Evolutionary conservation across 257 asterid species (phyloP).

Genomic region (Plantago elongata): DNA sequence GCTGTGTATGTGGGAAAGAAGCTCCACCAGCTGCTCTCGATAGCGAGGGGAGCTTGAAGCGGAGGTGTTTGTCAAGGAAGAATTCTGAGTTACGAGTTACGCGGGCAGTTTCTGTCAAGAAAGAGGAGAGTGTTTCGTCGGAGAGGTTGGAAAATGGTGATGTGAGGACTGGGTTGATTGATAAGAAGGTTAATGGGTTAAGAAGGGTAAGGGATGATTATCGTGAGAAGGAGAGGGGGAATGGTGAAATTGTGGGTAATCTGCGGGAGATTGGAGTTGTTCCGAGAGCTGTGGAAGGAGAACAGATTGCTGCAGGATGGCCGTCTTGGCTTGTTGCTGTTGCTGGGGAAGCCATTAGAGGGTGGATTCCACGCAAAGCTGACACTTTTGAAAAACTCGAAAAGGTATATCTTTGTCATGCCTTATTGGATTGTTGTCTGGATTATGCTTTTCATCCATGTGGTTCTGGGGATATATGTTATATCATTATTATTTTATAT

Average conservation of each 20-base stretch:
- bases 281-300: conserved; percentile 58
- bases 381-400: conserved; percentile 50
- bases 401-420: conserved; percentile 30
- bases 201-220: conserved; percentile 65
- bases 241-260: conserved; percentile 30
- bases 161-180: conserved; percentile 42
- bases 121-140: conserved; percentile 52
- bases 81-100: conserved; percentile 44
- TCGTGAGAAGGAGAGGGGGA: conserved; percentile 41
- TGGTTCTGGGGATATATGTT: neutral
- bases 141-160: conserved; percentile 42
- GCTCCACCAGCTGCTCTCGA: conserved; percentile 47
- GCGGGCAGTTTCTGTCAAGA: conserved; percentile 42
- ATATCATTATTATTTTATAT: neutral
- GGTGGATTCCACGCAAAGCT: conserved; percentile 59
- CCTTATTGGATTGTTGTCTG: conserved; percentile 5
- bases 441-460: neutral
- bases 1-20: conserved; percentile 71
- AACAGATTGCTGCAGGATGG: conserved; percentile 72
- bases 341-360: conserved; percentile 61
- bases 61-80: conserved; percentile 46
- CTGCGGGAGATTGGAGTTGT: conserved; percentile 45
- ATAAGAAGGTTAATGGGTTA: conserved; percentile 52
- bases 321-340: conserved; percentile 66
- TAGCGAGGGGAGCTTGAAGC: conserved; percentile 46